A percentile compares a stretch with the other conserved stretches of the same genome.
These are phyloP conservation scores for Phanerochaete carnosa DNA, from an alignment of 768 basidiomycete genomes.

Conservation along the genomic window DNA sequence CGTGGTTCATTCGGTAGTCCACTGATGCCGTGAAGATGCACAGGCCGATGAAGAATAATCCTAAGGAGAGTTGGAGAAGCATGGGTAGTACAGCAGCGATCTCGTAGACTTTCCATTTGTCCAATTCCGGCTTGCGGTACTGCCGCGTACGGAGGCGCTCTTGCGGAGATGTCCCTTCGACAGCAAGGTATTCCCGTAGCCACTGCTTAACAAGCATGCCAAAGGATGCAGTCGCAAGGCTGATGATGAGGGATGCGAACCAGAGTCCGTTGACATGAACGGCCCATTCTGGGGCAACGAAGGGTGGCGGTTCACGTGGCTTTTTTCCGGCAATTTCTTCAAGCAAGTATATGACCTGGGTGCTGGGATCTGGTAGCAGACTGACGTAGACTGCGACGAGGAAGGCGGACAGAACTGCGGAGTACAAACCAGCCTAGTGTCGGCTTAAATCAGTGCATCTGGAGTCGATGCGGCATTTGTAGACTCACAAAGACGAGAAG, in stretches of 20 bases:
- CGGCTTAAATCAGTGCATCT: too few relatives aligned
- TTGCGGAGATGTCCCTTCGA: neutral
- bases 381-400: slow-evolving; percentile 8
- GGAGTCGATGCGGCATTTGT: too few relatives aligned
- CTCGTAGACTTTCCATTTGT: slow-evolving; percentile 5
- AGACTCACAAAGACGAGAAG: neutral
- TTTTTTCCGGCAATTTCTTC: neutral
- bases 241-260: slow-evolving; percentile 8
- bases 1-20: neutral
- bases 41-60: neutral
- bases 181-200: slow-evolving; percentile 2
- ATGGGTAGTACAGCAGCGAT: slow-evolving; percentile 11
- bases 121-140: slow-evolving; percentile 3
- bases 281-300: neutral
- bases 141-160: neutral
- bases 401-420: slow-evolving; percentile 13
- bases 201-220: slow-evolving; percentile 12
- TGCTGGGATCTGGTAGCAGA: slow-evolving; percentile 1
- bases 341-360: neutral
- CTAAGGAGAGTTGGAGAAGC: slow-evolving; percentile 7
- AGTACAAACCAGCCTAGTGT: slow-evolving; percentile 12
- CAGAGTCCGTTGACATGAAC: slow-evolving; percentile 8
- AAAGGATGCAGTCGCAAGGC: slow-evolving; percentile 5
- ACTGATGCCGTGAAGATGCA: neutral
- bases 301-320: neutral